Conservation (phyloP, 148 eudicot genomes). For the Chenopodium formosanum region DNA sequence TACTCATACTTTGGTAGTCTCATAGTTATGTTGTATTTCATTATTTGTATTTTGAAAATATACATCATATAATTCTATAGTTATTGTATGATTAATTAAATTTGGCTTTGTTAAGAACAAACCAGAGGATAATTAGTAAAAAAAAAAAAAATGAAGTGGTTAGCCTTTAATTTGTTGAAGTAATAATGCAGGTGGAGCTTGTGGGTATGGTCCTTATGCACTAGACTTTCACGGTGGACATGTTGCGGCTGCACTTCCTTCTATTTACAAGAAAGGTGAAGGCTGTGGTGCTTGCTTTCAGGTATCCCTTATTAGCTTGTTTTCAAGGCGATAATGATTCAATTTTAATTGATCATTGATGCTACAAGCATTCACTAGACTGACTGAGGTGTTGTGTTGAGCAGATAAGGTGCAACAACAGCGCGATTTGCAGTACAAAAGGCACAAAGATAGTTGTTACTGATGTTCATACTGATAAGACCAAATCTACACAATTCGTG, state of each 20-base stretch:
- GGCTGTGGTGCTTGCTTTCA: slow-evolving; percentile 93
- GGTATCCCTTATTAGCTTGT: slow-evolving; percentile 21
- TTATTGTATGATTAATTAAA: no score
- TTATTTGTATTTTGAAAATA: no score
- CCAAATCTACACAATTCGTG: slow-evolving; percentile 56
- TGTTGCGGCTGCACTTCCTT: slow-evolving; percentile 70
- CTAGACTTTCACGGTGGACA: slow-evolving; percentile 49
- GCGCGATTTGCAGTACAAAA: slow-evolving; percentile 36
- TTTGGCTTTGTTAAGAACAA: no score
- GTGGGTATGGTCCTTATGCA: slow-evolving; percentile 82
- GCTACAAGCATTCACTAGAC: neutral
- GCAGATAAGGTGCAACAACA: slow-evolving; percentile 66
- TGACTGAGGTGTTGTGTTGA: slow-evolving; percentile 4
- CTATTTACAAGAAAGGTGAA: slow-evolving; percentile 54
- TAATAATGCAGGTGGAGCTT: slow-evolving; percentile 56
- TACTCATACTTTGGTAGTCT: no score
- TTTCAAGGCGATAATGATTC: neutral
- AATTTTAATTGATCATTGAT: neutral
- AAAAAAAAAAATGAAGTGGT: neutral
- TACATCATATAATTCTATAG: no score
- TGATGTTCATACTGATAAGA: slow-evolving; percentile 41
- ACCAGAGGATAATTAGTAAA: no score
- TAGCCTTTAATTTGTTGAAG: slow-evolving; percentile 17
- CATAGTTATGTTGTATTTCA: no score
- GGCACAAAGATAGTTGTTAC: slow-evolving; percentile 57